Evolutionary conservation across 768 basidiomycete genomes (phyloP).

Genomic region (Phylloporus scabripes): DNA sequence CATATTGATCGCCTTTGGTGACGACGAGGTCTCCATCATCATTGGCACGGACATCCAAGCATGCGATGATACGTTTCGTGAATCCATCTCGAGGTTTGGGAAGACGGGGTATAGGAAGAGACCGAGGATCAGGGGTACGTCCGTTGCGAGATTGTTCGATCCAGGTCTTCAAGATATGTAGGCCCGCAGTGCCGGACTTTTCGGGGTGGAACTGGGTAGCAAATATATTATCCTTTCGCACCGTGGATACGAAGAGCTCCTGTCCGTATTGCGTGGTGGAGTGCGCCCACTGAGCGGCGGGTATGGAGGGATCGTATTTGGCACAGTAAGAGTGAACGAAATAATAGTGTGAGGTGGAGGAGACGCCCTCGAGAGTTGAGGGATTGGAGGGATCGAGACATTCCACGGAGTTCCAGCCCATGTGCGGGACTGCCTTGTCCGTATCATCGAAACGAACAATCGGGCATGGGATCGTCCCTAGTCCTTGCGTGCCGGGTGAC

Average conservation of each 20-base stretch:
- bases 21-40: conserved; percentile 96
- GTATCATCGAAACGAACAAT: conserved; percentile 66
- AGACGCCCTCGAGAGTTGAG: conserved; percentile 42
- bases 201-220: conserved; percentile 98
- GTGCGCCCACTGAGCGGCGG: conserved; percentile 70
- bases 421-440: conserved; percentile 92
- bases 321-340: conserved; percentile 96
- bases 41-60: conserved; percentile 96
- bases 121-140: conserved; percentile 31
- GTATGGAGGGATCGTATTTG: conserved; percentile 58
- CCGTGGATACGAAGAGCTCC: conserved; percentile 82
- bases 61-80: conserved; percentile 93
- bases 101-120: conserved; percentile 28
- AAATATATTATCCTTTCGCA: conserved; percentile 81
- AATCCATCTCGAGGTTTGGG: conserved; percentile 56
- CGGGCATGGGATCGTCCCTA: conserved; percentile 78
- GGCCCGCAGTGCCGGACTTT: conserved; percentile 87
- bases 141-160: conserved; percentile 49
- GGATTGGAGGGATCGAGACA: conserved; percentile 41
- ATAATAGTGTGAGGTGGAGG: conserved; percentile 72
- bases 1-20: conserved; percentile 99
- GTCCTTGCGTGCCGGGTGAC: conserved; percentile 59
- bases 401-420: conserved; percentile 90
- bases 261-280: conserved; percentile 91
- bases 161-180: conserved; percentile 78